Percentiles rank a stretch among this genome's conserved stretches.
phyloP scores from a whole-genome alignment of 306 rosid genomes.

The Carpinus viminea region DNA sequence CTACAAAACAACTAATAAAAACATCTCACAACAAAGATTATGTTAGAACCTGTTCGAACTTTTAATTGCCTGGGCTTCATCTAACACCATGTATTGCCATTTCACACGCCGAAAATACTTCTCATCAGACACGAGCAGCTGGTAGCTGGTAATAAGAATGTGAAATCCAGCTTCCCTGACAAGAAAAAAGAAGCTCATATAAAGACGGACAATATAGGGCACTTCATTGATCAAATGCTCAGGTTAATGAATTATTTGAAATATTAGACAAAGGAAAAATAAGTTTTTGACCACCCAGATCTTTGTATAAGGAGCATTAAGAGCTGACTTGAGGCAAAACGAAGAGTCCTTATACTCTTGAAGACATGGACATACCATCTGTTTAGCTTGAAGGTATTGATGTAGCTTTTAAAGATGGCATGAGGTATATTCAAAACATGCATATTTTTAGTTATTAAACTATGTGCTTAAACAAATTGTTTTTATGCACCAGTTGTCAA shows the following conservation, averaged over 20 bases:
- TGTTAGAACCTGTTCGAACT: slow-evolving; percentile 75
- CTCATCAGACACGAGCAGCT: slow-evolving; percentile 85
- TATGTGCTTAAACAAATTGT: neutral
- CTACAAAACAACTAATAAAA: neutral
- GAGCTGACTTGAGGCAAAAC: neutral
- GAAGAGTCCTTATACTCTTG: neutral
- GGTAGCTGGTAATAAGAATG: slow-evolving; percentile 93
- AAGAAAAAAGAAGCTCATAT: slow-evolving; percentile 20
- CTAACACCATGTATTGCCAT: slow-evolving; percentile 99
- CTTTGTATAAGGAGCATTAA: neutral
- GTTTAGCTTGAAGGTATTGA: neutral
- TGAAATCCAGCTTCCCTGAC: slow-evolving; percentile 94
- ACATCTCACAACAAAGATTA: slow-evolving; percentile 21
- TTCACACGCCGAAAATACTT: slow-evolving; percentile 90
- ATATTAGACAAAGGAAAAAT: neutral
- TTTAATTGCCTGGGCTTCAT: slow-evolving; percentile 99
- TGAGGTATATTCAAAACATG: neutral
- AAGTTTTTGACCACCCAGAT: neutral
- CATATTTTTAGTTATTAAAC: neutral
- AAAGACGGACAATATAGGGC: neutral
- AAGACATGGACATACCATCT: neutral
- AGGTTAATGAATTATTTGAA: neutral
- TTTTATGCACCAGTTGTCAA: slow-evolving; percentile 3
- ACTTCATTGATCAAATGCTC: neutral
- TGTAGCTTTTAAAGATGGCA: neutral